Conservation (phyloP, 2,329 filamentous ascomycete species). For the Claviceps africana region DNA sequence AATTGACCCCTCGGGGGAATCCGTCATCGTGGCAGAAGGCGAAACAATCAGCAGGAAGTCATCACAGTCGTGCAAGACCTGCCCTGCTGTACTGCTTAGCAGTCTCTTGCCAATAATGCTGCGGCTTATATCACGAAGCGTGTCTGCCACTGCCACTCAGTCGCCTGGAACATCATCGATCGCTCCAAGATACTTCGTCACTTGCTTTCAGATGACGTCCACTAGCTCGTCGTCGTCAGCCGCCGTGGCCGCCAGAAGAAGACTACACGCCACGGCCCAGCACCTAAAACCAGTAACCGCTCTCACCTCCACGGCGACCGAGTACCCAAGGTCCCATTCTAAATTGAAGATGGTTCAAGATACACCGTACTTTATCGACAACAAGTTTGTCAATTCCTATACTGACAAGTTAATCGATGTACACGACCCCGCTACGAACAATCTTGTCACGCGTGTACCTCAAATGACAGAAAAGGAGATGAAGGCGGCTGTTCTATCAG, state of each 20-base stretch:
- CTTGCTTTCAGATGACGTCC: slow-evolving; percentile 23
- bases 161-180: slow-evolving; percentile 14
- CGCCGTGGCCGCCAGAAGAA: slow-evolving; percentile 31
- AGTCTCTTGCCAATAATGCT: slow-evolving; percentile 24
- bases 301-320: slow-evolving; percentile 40
- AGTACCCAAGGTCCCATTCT: slow-evolving; percentile 59
- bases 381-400: slow-evolving; percentile 56
- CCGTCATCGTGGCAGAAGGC: no score
- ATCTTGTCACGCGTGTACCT: slow-evolving; percentile 69
- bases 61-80: not conserved
- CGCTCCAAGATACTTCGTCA: slow-evolving; percentile 13
- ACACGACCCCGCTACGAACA: slow-evolving; percentile 73
- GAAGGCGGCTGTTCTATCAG: slow-evolving; percentile 59
- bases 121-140: slow-evolving; percentile 29
- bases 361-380: slow-evolving; percentile 73
- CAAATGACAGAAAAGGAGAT: slow-evolving; percentile 70
- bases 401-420: slow-evolving; percentile 64
- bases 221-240: slow-evolving; percentile 16
- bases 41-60: no score
- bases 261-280: slow-evolving; percentile 39
- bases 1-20: no score
- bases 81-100: not conserved
- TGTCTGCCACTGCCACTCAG: slow-evolving; percentile 21
- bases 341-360: slow-evolving; percentile 52
- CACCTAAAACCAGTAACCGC: slow-evolving; percentile 39